Base-by-base conservation (phyloP, 768 basidiomycete species). In the Leccinum imitatum region DNA sequence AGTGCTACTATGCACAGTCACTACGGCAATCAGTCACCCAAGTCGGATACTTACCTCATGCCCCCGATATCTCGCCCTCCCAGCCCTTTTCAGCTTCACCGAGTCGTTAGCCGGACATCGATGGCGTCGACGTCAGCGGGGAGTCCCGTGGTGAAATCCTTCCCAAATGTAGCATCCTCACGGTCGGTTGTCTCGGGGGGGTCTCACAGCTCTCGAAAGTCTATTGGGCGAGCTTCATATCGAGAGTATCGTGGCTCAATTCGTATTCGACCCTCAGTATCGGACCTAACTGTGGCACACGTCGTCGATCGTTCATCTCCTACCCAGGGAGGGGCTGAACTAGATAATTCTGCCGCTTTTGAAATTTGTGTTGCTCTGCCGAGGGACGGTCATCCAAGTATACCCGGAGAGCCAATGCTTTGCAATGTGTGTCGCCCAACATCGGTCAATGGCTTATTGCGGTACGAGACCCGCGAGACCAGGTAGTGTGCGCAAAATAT, bases 161-260 rank as follows among this genome's bases (percentile, higher is more conserved):
- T 50, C 23, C 25, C 25, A 6, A 14, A 23, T 50, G 21, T 21
- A 13, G 25, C 15, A 9, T 50, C 48, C 17, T 50, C 48, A 15
- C 48, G 3, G 15, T 21, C 8, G 3, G 62, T 61, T 1, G 6
- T 47, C 23, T 68, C 70, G 8, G 61, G 33, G 27, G 50, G 17
- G 7, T 69, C 70, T 8, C 23, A 0, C 13, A 23, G 25, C 51
- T 65, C 68, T 55, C 47, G 30, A 53, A 58, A 23, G 17, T 69
- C 71, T 3, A 19, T 21, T 15, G 48, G 48, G 15, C 25, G 15
- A 8, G 68, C 78, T 82, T 50, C 48, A 50, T 17, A 50, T 27
- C 15, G 48, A 50, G 48, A 50, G 48, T 50, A 50, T 25, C 48
- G 48, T 50, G 48, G 15, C 48, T 9, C 23, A 50, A 23, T 50